Evolutionary conservation across 2,329 filamentous ascomycete species (phyloP).

Genomic region (Truncatella angustata): DNA sequence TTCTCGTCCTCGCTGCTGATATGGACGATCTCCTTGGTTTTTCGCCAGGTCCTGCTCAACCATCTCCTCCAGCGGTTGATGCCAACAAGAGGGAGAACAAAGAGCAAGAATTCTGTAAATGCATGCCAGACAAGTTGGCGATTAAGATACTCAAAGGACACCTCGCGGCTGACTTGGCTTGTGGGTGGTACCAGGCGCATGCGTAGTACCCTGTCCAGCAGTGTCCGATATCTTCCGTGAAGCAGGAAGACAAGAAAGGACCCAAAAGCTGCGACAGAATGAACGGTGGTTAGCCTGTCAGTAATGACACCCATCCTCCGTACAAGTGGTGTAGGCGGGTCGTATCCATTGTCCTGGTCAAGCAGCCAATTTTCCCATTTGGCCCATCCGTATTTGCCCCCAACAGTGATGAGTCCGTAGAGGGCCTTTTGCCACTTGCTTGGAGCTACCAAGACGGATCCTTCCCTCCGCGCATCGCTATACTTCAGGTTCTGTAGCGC

Average conservation of each 20-base stretch:
- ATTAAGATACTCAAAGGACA: conserved; percentile 97
- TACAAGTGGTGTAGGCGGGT: conserved; percentile 52
- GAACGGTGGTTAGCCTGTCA: conserved; percentile 64
- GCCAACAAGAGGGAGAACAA: conserved; percentile 92
- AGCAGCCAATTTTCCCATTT: conserved; percentile 89
- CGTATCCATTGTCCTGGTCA: conserved; percentile 72
- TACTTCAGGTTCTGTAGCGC: conserved; percentile 89
- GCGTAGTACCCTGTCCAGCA: conserved; percentile 80
- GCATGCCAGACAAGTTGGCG: conserved; percentile 98
- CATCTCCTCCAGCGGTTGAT: conserved; percentile 91
- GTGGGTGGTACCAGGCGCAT: conserved; percentile 84
- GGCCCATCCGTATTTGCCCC: conserved; percentile 85
- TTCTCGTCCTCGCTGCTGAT: conserved; percentile 47
- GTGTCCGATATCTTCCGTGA: conserved; percentile 86
- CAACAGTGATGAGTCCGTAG: conserved; percentile 83
- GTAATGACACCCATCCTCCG: conserved; percentile 67
- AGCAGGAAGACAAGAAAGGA: conserved; percentile 91
- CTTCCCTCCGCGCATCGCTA: conserved; percentile 72
- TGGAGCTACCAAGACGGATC: conserved; percentile 64
- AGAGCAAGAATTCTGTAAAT: conserved; percentile 98
- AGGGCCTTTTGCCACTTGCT: conserved; percentile 79
- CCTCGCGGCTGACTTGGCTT: conserved; percentile 82
- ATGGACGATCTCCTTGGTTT: conserved; percentile 64
- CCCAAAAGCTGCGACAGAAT: conserved; percentile 76
- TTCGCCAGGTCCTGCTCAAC: conserved; percentile 83